phyloP scores from a whole-genome alignment of 2,329 filamentous ascomycete species.

The Ophiostoma australiae region DNA sequence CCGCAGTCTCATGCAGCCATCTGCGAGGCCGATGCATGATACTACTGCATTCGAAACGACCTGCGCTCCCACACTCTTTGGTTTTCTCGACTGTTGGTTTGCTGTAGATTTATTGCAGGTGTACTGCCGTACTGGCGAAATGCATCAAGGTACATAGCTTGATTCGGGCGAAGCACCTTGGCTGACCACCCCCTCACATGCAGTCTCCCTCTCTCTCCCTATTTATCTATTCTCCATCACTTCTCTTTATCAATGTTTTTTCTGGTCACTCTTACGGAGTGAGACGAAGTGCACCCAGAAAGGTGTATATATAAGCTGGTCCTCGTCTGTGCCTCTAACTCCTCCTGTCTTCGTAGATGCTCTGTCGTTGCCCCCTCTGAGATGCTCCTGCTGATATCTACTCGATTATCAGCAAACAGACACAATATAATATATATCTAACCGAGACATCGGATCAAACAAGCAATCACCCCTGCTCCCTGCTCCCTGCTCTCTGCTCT shows the following conservation, averaged over 20 bases:
- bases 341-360: no score
- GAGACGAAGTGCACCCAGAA: no score
- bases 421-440: background rate
- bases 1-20: background rate
- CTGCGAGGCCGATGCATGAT: background rate
- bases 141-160: background rate
- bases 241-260: background rate
- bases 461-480: background rate
- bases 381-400: background rate
- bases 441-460: background rate
- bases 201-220: background rate
- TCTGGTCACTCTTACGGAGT: background rate
- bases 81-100: background rate
- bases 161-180: background rate
- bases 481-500: background rate
- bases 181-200: background rate
- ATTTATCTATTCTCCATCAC: background rate
- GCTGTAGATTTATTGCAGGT: background rate
- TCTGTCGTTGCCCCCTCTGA: background rate
- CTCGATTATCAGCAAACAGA: background rate
- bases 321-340: background rate
- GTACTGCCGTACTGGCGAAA: background rate
- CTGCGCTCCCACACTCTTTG: background rate
- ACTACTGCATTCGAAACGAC: background rate
- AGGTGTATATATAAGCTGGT: background rate